Evolutionary conservation across 208 protist species (phyloP), one percentile per base, ranked within the genome.

Genomic region (Leishmania major): DNA sequence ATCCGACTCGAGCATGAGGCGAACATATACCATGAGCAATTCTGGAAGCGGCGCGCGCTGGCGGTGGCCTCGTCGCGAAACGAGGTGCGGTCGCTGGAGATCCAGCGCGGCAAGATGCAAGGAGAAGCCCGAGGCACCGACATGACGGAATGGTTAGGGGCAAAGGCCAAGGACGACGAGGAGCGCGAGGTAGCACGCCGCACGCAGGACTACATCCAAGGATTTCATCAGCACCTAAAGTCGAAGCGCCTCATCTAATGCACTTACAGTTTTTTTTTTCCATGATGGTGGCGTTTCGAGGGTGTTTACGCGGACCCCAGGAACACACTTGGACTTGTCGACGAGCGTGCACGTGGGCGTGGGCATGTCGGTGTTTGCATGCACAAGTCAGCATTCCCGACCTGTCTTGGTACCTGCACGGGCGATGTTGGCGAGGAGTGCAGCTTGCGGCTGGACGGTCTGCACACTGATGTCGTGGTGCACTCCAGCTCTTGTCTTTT

Each of bases 151-250:
- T 97, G 94, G 94, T 80, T 97, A 1, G 92, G 92, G 2, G 94
- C 94, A 59, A 97, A 97, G 84, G 91, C 83, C 59, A 97, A 97
- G 84, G 94, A 97, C 60, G 91, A 96, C 74, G 92, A 97, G 86
- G 94, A 97, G 82, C 91, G 93, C 19, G 92, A 97, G 77, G 92
- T 97, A 51, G 92, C 94, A 28, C 88, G 93, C 5, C 89, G 94
- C 17, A 97, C 94, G 35, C 92, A 96, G 81, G 94, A 97, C 45
- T 97, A 97, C 84, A 96, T 97, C 64, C 94, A 96, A 60, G 94
- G 94, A 43, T 97, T 97, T 75, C 94, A 97, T 66, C 92, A 97
- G 85, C 94, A 97, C 78, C 88, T 97, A 35, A 97, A 97, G 79
- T 92, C 93, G 7, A 96, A 96, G 88, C 88, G 93, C 45, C 92